Percentiles rank a stretch among this genome's conserved stretches.
Conservation (phyloP, 2,329 filamentous ascomycete genomes). For the Fusarium duplospermum region DNA sequence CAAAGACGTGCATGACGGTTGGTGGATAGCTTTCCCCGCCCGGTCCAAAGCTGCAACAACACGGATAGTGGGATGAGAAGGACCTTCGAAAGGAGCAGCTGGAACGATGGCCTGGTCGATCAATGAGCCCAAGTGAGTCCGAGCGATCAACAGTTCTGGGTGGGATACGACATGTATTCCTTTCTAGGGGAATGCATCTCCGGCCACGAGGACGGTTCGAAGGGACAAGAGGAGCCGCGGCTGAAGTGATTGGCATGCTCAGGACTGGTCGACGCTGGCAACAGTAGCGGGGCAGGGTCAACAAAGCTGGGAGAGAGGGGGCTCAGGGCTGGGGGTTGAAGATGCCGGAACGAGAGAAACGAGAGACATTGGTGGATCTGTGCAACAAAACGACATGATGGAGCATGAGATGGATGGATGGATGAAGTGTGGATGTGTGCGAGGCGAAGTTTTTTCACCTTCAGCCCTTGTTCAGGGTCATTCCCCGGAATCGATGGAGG, state of each 20-base stretch:
- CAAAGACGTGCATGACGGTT: conserved; percentile 24
- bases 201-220: conserved; percentile 1
- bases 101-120: conserved; percentile 21
- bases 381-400: conserved; percentile 26
- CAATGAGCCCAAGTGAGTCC: conserved; percentile 8
- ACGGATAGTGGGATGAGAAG: conserved; percentile 12
- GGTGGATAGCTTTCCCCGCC: conserved; percentile 16
- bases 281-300: conserved; percentile 26
- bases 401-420: conserved; percentile 9
- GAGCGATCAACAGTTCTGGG: neutral
- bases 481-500: conserved; percentile 12
- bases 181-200: conserved; percentile 10
- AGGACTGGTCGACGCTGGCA: conserved; percentile 19
- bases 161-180: conserved; percentile 7
- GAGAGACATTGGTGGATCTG: conserved; percentile 39
- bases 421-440: conserved; percentile 4
- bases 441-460: conserved; percentile 14
- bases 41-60: conserved; percentile 21
- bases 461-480: conserved; percentile 8
- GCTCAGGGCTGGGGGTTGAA: conserved; percentile 15
- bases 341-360: conserved; percentile 30
- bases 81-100: neutral
- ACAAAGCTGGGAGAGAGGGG: conserved; percentile 21
- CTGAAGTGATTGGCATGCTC: conserved; percentile 19
- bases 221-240: conserved; percentile 1